A percentile compares a stretch with the other conserved stretches of the same genome.
Evolutionary conservation across 2,329 filamentous ascomycete species (phyloP).

Genomic region (Aspergillus amoenus): DNA sequence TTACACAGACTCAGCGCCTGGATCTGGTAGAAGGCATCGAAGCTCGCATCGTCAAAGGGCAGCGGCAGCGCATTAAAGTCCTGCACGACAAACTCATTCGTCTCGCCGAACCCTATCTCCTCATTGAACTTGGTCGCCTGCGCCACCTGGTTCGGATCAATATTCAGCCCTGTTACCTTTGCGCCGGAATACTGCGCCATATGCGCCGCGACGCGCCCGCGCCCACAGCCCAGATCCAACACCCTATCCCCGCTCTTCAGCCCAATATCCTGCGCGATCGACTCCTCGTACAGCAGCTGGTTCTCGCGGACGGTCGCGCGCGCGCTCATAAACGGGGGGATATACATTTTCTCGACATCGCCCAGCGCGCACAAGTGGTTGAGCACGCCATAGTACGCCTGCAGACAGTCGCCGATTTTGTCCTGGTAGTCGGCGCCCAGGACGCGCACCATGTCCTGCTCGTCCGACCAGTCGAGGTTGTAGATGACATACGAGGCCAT

Average conservation of each 20-base stretch:
- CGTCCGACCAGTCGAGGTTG: slow-evolving; percentile 56
- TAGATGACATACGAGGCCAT: slow-evolving; percentile 60
- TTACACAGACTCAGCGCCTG: slow-evolving; percentile 57
- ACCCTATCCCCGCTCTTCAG: slow-evolving; percentile 49
- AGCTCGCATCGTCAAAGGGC: slow-evolving; percentile 50
- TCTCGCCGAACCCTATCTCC: slow-evolving; percentile 42
- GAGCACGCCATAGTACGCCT: slow-evolving; percentile 54
- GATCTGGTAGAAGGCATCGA: slow-evolving; percentile 59
- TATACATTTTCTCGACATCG: slow-evolving; percentile 61
- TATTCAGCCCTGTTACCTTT: slow-evolving; percentile 53
- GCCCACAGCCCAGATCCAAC: slow-evolving; percentile 54
- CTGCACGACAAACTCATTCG: slow-evolving; percentile 48
- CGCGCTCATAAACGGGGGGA: slow-evolving; percentile 54
- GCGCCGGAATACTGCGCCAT: slow-evolving; percentile 52
- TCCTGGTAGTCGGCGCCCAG: slow-evolving; percentile 52
- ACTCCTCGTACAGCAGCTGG: slow-evolving; percentile 55
- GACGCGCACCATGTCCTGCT: slow-evolving; percentile 48
- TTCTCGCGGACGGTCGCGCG: slow-evolving; percentile 52
- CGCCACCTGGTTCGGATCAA: slow-evolving; percentile 54
- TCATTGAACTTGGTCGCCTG: slow-evolving; percentile 49
- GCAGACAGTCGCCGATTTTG: slow-evolving; percentile 53
- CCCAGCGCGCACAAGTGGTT: slow-evolving; percentile 57
- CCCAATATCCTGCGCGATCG: slow-evolving; percentile 49
- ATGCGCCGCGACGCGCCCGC: slow-evolving; percentile 55
- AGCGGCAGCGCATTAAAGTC: slow-evolving; percentile 55